Base-by-base conservation (phyloP, 805 yeast genomes). In the Lipomyces yamanashiensis region DNA sequence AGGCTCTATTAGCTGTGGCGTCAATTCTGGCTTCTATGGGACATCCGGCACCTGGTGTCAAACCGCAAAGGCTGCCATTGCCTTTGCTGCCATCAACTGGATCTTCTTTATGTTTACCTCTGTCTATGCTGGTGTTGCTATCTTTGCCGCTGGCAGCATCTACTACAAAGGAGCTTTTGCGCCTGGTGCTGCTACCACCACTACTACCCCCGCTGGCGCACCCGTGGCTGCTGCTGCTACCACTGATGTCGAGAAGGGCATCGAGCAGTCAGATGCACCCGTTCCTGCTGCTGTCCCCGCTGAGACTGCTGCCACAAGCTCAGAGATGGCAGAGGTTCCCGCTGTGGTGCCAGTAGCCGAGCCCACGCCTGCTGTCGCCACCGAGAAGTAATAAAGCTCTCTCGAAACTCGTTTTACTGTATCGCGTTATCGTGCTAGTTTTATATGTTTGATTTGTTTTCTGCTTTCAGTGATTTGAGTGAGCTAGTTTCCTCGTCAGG, bases 1-100 rank as follows among this genome's bases (percentile, higher is more conserved):
- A 44, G 34, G 43, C n/a, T n/a, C n/a, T n/a, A n/a, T n/a, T n/a
- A n/a, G n/a, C n/a, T n/a, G n/a, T 36, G 48, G 19, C 9, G 17
- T 1, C 34, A 13, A 19, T 21, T 34, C 36, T 21, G 33, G 21
- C 41, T 33, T 34, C 34, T 48, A 50, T 23, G 8, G 13, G 36
- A 7, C 7, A 3, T n/a, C 37, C 28, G 47, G 50, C 28, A 44
- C 53, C 54, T 36, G 54, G 55, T 67, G 70, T 62, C 28, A 49
- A 28, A 50, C 63, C 23, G 66, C 65, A 21, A 67, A 67, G 66
- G 70, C 69, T 36, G 55, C 59, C 21, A 51, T 59, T 36, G 69
- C 68, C 36, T 56, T 67, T 45, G 63, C 62, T n/a, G 69, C 67
- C 19, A n/a, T 67, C 40, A 12, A 59, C 23, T 67, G 69, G 69